These are phyloP conservation scores for Euphrasia confusa DNA, from an alignment of 257 asterid genomes.

Conservation along the genomic window DNA sequence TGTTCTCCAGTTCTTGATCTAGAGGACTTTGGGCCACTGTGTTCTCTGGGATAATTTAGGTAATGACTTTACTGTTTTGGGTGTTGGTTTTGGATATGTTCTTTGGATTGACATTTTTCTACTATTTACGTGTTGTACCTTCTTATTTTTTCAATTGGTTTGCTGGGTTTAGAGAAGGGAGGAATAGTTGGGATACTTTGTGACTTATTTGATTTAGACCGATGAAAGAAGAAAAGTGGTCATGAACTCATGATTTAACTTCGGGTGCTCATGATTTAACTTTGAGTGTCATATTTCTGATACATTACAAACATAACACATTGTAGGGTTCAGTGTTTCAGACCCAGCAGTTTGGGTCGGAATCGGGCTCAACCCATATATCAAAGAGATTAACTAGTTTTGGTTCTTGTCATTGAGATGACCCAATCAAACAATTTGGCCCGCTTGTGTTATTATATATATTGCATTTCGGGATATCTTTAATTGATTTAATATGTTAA, in stretches of 20 bases:
- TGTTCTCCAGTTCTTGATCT: constrained; percentile 53
- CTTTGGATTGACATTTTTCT: too few species aligned
- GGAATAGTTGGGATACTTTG: not conserved
- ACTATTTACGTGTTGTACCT: not conserved
- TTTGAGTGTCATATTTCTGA: not conserved
- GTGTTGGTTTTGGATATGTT: not conserved
- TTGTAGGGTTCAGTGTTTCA: not conserved
- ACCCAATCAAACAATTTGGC: not conserved
- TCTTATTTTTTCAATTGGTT: not conserved
- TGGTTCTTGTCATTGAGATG: not conserved
- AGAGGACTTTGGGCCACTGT: constrained; percentile 77
- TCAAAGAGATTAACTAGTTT: not conserved
- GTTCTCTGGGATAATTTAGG: constrained; percentile 61
- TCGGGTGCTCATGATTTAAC: too few species aligned
- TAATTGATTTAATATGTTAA: not conserved
- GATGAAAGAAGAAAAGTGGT: not conserved
- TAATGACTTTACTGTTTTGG: constrained; percentile 13
- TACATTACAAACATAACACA: not conserved
- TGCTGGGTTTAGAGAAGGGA: not conserved
- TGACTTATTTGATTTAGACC: not conserved
- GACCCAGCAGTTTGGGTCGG: not conserved
- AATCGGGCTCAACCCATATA: not conserved
- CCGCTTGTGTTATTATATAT: not conserved
- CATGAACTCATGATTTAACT: too few species aligned
- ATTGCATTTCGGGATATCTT: not conserved